phyloP scores from a whole-genome alignment of 2,329 filamentous ascomycete species.

The Chrysoporthe austroafricana region DNA sequence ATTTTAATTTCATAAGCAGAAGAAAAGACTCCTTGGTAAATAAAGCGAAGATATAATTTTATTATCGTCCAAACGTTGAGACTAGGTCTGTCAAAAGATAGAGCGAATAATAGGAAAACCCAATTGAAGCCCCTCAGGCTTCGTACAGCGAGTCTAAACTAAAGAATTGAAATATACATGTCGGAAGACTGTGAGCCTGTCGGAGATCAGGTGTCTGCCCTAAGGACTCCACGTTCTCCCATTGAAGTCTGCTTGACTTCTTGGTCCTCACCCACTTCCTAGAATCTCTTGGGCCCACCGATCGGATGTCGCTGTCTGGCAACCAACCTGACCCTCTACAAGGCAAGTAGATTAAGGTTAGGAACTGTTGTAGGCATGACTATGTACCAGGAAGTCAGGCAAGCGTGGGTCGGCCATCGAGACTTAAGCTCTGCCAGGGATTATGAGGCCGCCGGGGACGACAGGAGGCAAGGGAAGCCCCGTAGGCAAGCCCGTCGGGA shows the following conservation, averaged over 20 bases:
- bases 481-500: conserved; percentile 1
- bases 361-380: neutral
- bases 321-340: neutral
- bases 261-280: neutral
- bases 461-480: conserved; percentile 1
- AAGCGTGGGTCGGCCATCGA: no score
- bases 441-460: neutral
- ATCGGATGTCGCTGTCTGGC: no score
- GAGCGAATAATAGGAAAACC: neutral
- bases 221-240: neutral
- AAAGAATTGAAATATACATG: neutral
- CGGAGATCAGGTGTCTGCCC: neutral
- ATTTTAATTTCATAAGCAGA: no score
- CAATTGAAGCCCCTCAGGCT: neutral
- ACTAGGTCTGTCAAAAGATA: neutral
- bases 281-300: neutral
- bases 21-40: no score
- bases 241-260: neutral
- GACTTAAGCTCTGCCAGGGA: neutral
- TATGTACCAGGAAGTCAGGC: neutral
- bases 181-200: neutral
- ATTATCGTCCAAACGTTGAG: neutral
- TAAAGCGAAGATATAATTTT: no score
- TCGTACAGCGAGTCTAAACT: neutral
- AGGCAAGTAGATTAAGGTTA: no score